Base-by-base conservation (phyloP, 1,139 yeast species). In the Scheffersomyces stambukii region DNA sequence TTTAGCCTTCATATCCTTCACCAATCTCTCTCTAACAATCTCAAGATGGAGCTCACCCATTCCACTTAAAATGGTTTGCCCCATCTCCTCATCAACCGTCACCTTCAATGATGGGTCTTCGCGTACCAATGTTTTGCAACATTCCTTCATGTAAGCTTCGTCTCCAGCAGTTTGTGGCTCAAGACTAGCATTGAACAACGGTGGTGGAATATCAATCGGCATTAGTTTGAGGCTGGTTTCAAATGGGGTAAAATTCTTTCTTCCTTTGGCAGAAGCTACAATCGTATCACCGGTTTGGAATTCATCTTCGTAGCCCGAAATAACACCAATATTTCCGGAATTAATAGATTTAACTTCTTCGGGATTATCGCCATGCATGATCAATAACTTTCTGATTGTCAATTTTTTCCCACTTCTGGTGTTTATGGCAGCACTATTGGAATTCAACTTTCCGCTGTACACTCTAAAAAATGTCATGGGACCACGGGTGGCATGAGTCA, bases 41-140 rank as follows among this genome's bases (percentile, higher is more conserved):
- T 91, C 97, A 31, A 91, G 66, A 54, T 91, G 98, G 29, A 91
- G 64, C 47, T 88, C 96, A 11, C 97, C 98, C 96, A 91, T 88
- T 3, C 98, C 99, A 29, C 95, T 78, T 19, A 91, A 55, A 16
- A 88, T 67, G 1, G 88, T 79, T 54, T 91, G 96, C 1, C 95
- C 96, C 34, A 84, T 65, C 37, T 89, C 96, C 40, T 84, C 95
- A 48, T 91, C 96, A 30, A 33, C 35, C 16, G 42, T 39, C 2
- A 57, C 57, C 21, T 46, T 41, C 23, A 57, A 42, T 2, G 64
- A 57, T 7, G 53, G 70, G 28, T 55, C 99, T 51, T 93, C 98
- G 35, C 84, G 69, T 9, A 84, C 58, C 25, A 93, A 56, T 1
- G 75, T 63, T 5, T 63, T 62, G 24, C 91, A 64, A 3, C 94